Evolutionary conservation across 352 stramenopile species (phyloP).

Genomic region (Peronospora destructor): DNA sequence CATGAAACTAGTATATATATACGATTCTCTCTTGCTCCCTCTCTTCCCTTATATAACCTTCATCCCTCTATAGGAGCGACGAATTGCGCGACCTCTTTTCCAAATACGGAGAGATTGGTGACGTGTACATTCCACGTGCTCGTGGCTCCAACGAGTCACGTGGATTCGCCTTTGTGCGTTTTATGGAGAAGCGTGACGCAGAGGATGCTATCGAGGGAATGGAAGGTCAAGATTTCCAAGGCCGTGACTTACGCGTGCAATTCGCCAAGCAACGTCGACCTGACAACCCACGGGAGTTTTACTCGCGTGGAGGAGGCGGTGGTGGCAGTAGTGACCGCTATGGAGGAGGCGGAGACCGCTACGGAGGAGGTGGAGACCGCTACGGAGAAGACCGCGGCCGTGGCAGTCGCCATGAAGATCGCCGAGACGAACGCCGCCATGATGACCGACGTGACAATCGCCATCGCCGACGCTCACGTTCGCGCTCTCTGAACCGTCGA

Average conservation of each 20-base stretch:
- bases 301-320: constrained; percentile 34
- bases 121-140: constrained; percentile 78
- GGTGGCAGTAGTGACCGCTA: constrained; percentile 21
- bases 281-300: constrained; percentile 73
- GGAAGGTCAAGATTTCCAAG: constrained; percentile 68
- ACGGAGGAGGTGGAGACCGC: constrained; percentile 26
- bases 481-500: constrained; percentile 37
- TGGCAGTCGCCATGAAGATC: constrained; percentile 32
- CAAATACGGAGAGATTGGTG: constrained; percentile 74
- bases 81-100: constrained; percentile 59
- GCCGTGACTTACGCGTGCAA: constrained; percentile 63
- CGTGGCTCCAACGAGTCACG: constrained; percentile 70
- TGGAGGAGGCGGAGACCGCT: constrained; percentile 23
- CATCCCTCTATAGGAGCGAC: constrained; percentile 24
- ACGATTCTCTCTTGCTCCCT: not conserved
- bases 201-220: constrained; percentile 81
- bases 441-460: constrained; percentile 32
- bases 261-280: constrained; percentile 71
- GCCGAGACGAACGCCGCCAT: constrained; percentile 28
- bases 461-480: constrained; percentile 33
- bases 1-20: no score
- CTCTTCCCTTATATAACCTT: not conserved
- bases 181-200: constrained; percentile 81
- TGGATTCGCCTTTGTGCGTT: constrained; percentile 85
- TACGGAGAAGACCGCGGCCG: constrained; percentile 25